phyloP scores from a whole-genome alignment of 176 grass and related monocot genomes.

The Tillandsia leiboldiana region DNA sequence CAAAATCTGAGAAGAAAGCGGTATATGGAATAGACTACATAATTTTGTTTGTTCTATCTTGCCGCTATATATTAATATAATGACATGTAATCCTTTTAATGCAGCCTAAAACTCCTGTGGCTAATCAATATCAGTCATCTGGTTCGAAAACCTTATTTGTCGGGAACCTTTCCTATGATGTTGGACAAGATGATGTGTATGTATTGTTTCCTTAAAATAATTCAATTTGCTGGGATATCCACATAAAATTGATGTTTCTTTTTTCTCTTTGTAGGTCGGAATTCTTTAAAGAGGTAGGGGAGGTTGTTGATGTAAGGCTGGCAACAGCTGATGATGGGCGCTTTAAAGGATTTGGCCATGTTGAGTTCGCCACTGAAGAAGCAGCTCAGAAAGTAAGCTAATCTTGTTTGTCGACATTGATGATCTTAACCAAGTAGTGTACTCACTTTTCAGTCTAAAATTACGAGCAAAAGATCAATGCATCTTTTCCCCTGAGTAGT shows the following conservation, averaged over 20 bases:
- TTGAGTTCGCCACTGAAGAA: constrained; percentile 52
- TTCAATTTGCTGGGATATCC: not conserved
- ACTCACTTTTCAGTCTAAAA: too few relatives aligned
- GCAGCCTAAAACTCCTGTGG: constrained; percentile 44
- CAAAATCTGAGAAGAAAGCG: constrained; percentile 19
- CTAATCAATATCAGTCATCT: constrained; percentile 24
- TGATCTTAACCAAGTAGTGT: not conserved
- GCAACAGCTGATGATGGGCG: constrained; percentile 40
- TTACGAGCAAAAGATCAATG: too few relatives aligned
- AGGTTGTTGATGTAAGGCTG: constrained; percentile 57
- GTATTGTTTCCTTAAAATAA: constrained; percentile 16
- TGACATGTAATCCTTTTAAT: constrained; percentile 8
- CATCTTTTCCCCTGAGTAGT: too few relatives aligned
- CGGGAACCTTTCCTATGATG: constrained; percentile 41
- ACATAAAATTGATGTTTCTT: too few relatives aligned
- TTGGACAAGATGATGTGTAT: constrained; percentile 48
- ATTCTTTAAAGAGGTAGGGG: constrained; percentile 55
- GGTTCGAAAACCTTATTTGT: constrained; percentile 57
- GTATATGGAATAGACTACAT: constrained; percentile 14
- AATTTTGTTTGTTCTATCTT: not conserved
- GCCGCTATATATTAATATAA: constrained; percentile 2
- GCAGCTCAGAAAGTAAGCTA: constrained; percentile 45
- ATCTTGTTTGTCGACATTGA: not conserved
- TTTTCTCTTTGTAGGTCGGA: constrained; percentile 32
- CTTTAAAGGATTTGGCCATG: constrained; percentile 57